These are phyloP conservation scores for Nicotiana attenuata DNA, from an alignment of 257 asterid genomes.

Conservation along the genomic window DNA sequence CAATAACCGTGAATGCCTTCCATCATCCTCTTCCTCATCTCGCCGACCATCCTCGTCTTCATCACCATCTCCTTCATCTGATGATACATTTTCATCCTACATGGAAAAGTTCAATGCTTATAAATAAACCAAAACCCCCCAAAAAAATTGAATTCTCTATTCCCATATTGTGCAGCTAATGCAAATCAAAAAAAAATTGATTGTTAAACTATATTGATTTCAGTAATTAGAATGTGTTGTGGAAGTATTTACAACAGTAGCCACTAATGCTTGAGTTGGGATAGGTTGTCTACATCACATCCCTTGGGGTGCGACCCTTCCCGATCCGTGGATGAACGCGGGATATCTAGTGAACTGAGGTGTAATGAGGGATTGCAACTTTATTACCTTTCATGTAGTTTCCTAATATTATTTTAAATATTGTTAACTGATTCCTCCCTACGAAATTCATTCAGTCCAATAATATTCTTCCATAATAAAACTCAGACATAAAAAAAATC, in stretches of 20 bases:
- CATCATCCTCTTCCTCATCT: conserved; percentile 38
- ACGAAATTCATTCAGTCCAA: neutral
- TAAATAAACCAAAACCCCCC: neutral
- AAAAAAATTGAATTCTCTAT: no score
- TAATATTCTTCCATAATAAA: neutral
- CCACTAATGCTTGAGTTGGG: no score
- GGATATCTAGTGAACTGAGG: neutral
- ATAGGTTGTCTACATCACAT: no score
- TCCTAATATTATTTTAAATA: neutral
- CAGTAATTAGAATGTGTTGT: no score
- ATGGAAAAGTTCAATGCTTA: neutral
- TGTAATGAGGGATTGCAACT: neutral
- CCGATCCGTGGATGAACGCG: no score
- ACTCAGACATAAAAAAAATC: neutral
- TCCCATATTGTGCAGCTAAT: no score
- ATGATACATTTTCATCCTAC: conserved; percentile 71
- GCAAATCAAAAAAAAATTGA: no score
- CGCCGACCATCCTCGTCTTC: conserved; percentile 27
- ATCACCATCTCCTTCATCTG: conserved; percentile 57
- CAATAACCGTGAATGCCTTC: conserved; percentile 67
- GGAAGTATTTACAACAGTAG: no score
- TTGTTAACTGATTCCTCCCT: neutral
- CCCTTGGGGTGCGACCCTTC: no score
- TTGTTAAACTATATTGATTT: no score
- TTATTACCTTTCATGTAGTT: neutral